Evolutionary conservation across 495 filamentous ascomycete species (phyloP), one percentile per base, ranked within the genome.

Genomic region (Antarctomyces pellizariae): DNA sequence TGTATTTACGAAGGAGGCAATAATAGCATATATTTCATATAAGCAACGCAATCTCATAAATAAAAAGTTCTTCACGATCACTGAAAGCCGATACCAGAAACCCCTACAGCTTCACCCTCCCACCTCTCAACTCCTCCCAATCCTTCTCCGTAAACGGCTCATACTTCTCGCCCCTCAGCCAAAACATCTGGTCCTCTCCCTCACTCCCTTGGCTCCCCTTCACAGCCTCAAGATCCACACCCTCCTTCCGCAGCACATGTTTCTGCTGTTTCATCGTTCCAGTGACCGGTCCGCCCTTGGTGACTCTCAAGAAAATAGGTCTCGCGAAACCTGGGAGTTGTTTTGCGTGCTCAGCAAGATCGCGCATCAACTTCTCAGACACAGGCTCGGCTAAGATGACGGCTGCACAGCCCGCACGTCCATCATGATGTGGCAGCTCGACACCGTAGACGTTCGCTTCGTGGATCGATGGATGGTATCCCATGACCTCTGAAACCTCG

Each of bases 371-470:
- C 13, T 52, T 45, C 2, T 52, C 43, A 24, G 29, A 41, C 1
- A 52, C 38, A 18, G 53, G 50, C 15, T 53, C 47, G 12, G 60
- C 45, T 23, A 75, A 50, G 2, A 71, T 47, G 4, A 89, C 37
- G 7, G 73, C 71, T 0, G 73, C 80, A 39, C 83, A 91, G 2
- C 83, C 83, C 0, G 78, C 80, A 4, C 78, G 59, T 5, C 83
- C 83, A 35, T 93, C 83, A 38, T 89, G 79, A 18, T 72, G 53
- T 3, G 83, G 83, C 2, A 93, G 45, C 13, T 64, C 42, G 0
- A 93, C 76, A 13, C 83, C 83, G 35, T 91, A 93, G 1, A 93
- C 82, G 34, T 84, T 89, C 13, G 75, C 71, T 47, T 92, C 82
- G 13, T 59, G 42, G 8, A 92, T 55, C 0, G 54, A 55, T 0